A percentile compares a stretch with the other conserved stretches of the same genome.
These are phyloP conservation scores for Eimeria praecox DNA, from an alignment of 169 alveolate genomes.

Conservation along the genomic window DNA sequence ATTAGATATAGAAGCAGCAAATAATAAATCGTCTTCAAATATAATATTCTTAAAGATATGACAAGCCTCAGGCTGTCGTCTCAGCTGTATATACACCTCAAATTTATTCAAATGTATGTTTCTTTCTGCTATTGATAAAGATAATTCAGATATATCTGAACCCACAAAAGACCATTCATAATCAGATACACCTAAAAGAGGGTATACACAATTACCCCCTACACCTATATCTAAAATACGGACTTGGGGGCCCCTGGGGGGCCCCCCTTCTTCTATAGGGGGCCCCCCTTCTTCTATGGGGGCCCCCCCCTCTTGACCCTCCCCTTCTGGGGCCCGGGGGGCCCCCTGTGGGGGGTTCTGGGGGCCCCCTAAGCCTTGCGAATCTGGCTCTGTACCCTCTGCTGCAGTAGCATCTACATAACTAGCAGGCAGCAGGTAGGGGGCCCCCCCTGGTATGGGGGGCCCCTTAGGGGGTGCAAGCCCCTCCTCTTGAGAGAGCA, in stretches of 20 bases:
- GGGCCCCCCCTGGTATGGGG: conserved; percentile 50
- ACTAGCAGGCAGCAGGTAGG: neutral
- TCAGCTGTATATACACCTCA: conserved; percentile 55
- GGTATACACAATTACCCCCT: conserved; percentile 86
- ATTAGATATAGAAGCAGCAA: conserved; percentile 83
- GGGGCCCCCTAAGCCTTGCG: too few species aligned
- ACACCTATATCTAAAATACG: conserved; percentile 85
- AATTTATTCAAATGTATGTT: conserved; percentile 78
- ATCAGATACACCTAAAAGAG: conserved; percentile 82
- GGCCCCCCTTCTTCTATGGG: neutral
- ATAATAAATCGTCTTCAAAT: conserved; percentile 21
- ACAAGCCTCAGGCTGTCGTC: conserved; percentile 5
- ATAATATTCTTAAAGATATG: conserved; percentile 77
- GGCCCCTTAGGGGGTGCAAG: conserved; percentile 24
- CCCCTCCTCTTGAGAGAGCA: conserved; percentile 16
- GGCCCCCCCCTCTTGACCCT: too few species aligned
- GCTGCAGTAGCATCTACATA: too few species aligned
- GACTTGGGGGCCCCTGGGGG: conserved; percentile 82
- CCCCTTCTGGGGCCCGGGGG: too few species aligned
- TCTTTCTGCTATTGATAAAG: conserved; percentile 75
- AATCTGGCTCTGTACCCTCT: too few species aligned
- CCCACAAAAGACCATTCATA: conserved; percentile 86
- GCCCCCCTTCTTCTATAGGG: neutral
- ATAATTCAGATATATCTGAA: conserved; percentile 82
- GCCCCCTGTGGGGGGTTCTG: too few species aligned